Percentiles rank a stretch among this genome's conserved stretches.
Evolutionary conservation across 306 rosid species (phyloP).

Genomic region (Dalbergia oliveri): DNA sequence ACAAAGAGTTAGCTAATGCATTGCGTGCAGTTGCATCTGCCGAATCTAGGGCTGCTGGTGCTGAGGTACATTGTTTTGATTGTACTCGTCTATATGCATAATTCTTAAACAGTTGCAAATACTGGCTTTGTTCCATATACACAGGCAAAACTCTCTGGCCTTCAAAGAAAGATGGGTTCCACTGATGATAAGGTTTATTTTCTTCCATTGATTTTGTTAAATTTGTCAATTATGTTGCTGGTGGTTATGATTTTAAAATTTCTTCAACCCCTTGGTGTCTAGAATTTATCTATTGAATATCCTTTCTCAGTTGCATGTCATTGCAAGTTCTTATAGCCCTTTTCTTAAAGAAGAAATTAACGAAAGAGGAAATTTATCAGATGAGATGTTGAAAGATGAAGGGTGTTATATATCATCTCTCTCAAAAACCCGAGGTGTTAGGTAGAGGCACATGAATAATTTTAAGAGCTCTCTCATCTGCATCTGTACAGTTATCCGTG

Average conservation of each 20-base stretch:
- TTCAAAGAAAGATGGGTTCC: slow-evolving; percentile 68
- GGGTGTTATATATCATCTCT: too few relatives aligned
- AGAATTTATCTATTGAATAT: neutral
- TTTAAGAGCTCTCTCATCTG: neutral
- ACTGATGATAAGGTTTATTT: slow-evolving; percentile 62
- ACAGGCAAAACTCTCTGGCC: slow-evolving; percentile 73
- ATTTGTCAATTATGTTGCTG: slow-evolving; percentile 18
- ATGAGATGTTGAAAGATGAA: neutral
- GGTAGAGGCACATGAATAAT: neutral
- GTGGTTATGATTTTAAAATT: neutral
- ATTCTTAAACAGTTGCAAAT: neutral
- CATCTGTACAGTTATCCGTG: neutral
- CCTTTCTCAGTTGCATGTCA: neutral
- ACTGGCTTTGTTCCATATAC: slow-evolving; percentile 26
- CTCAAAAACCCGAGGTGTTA: too few relatives aligned
- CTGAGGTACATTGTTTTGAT: slow-evolving; percentile 67
- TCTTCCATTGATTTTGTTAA: slow-evolving; percentile 11
- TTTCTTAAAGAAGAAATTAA: neutral
- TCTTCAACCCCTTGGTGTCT: neutral
- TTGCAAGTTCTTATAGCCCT: neutral
- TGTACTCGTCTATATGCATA: neutral
- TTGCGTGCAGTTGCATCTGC: slow-evolving; percentile 76
- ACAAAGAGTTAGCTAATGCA: slow-evolving; percentile 79
- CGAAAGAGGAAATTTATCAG: neutral
- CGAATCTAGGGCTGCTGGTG: slow-evolving; percentile 83